Base-by-base conservation (phyloP, 495 filamentous ascomycete genomes). In the Penicillium fimorum region DNA sequence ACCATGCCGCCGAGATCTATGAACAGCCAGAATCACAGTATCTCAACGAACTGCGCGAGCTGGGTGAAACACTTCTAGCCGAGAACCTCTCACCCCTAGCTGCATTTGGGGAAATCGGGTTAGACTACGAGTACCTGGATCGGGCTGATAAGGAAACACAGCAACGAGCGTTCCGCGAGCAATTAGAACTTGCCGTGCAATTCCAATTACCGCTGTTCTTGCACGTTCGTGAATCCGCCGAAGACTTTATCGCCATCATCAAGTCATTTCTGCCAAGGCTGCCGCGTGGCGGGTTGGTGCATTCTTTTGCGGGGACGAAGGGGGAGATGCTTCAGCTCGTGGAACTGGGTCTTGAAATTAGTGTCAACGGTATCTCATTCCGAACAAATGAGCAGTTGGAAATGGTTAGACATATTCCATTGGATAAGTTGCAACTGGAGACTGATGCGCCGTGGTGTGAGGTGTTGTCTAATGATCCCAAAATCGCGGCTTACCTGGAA, bases 401-500 rank as follows among this genome's bases (percentile, higher is more conserved):
- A 3, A 72, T 72, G 69, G 65, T 69, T 1, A 59, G 61, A 2
- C 25, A 54, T 41, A 60, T 72, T 33, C 67, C 69, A 1, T 27
- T 70, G 46, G 55, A 62, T 0, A 65, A 47, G 25, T 35, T 72
- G n/a, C 67, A 72, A 42, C 45, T 72, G n/a, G 69, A 72, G 48
- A 70, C 67, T 1, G 67, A 72, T 59, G 67, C 69, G 5, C 67
- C 69, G 5, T 72, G 69, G 69, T 72, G 69, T 48, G 67, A 72
- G 43, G 52, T 72, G 2, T 18, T 64, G 46, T 33, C 29, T 9
- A 60, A 54, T 6, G 63, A 68, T 49, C 55, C 60, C 18, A 56
- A 50, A 15, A 68, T 68, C 38, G 58, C 48, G 13, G 20, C 41
- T 0, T 72, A 56, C 33, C 32, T 72, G 44, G 45, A 47, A 9